Conservation (phyloP, 2,329 filamentous ascomycete genomes). For the Penicillium sp. region DNA sequence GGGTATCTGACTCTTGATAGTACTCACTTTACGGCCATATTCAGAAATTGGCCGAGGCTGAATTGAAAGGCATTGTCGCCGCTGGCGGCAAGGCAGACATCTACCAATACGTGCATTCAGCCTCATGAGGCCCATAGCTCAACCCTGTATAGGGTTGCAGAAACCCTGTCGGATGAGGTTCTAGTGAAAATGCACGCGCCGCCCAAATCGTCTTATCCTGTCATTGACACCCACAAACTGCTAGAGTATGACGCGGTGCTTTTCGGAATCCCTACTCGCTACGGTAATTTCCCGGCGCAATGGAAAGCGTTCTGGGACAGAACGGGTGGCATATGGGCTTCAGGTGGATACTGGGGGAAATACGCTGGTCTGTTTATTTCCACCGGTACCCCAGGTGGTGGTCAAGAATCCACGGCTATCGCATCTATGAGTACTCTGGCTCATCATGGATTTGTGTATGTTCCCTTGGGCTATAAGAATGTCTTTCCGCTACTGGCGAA, state of each 20-base stretch:
- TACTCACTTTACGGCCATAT: slow-evolving; percentile 97
- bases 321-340: slow-evolving; percentile 80
- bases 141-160: slow-evolving; percentile 60
- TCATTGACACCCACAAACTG: slow-evolving; percentile 63
- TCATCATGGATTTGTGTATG: slow-evolving; percentile 94
- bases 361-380: slow-evolving; percentile 87
- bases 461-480: slow-evolving; percentile 90
- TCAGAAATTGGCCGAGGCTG: slow-evolving; percentile 77
- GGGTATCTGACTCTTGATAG: slow-evolving; percentile 43
- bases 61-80: slow-evolving; percentile 85
- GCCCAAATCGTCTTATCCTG: slow-evolving; percentile 66
- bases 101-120: slow-evolving; percentile 63
- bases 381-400: slow-evolving; percentile 78
- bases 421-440: slow-evolving; percentile 80
- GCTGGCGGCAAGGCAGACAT: slow-evolving; percentile 80
- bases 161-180: slow-evolving; percentile 83
- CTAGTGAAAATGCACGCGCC: slow-evolving; percentile 89
- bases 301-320: slow-evolving; percentile 87
- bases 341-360: slow-evolving; percentile 80
- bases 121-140: background rate
- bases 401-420: slow-evolving; percentile 86
- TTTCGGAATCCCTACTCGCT: slow-evolving; percentile 91
- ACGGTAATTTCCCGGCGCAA: slow-evolving; percentile 97
- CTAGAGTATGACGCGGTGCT: slow-evolving; percentile 83
- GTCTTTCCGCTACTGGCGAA: slow-evolving; percentile 70